phyloP scores from a whole-genome alignment of 2,329 filamentous ascomycete genomes.

The Colletotrichum chrysophilum region DNA sequence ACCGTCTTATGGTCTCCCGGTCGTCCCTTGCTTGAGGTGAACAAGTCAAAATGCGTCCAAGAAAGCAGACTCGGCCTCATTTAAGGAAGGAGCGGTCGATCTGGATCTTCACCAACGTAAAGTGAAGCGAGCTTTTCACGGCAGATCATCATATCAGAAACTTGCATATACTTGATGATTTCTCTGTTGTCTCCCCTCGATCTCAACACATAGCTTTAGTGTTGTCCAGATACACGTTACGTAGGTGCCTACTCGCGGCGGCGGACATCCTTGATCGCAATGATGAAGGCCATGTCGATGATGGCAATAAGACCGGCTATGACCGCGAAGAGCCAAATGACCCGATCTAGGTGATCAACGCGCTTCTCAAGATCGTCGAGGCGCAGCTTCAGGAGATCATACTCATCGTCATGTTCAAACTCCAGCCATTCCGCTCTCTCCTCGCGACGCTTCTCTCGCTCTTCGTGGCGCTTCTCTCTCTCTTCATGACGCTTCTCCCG shows the following conservation, averaged over 20 bases:
- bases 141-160: background rate
- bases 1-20: background rate
- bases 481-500: background rate
- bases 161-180: background rate
- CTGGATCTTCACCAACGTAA: background rate
- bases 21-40: background rate
- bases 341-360: background rate
- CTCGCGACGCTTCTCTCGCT: background rate
- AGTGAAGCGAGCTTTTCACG: background rate
- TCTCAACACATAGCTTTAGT: background rate
- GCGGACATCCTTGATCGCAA: background rate
- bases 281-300: background rate
- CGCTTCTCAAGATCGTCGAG: background rate
- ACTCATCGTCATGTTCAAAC: background rate
- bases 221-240: background rate
- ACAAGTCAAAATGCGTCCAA: background rate
- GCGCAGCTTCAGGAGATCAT: background rate
- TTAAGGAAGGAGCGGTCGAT: background rate
- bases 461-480: background rate
- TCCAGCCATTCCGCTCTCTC: background rate
- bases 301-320: background rate
- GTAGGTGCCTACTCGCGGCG: background rate
- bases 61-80: background rate
- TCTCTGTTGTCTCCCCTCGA: background rate
- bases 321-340: background rate